phyloP scores from a whole-genome alignment of 2,329 filamentous ascomycete species.

The Fusarium chaquense region DNA sequence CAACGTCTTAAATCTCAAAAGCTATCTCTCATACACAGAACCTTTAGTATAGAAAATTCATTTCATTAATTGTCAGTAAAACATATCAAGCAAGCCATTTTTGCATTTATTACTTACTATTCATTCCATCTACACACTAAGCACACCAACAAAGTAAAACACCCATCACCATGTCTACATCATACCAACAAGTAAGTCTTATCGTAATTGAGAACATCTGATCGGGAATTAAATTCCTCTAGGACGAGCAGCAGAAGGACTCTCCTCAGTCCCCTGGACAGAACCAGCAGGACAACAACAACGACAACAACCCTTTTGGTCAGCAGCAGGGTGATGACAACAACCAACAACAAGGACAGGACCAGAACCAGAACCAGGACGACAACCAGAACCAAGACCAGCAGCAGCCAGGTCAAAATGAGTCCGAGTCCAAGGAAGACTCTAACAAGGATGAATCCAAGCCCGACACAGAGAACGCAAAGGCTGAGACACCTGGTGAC shows the following conservation, averaged over 20 bases:
- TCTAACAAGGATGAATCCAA: conserved; percentile 23
- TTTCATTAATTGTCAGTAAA: conserved; percentile 17
- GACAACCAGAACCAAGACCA: conserved; percentile 15
- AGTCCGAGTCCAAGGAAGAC: conserved; percentile 15
- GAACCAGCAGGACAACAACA: conserved; percentile 23
- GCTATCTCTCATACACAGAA: conserved; percentile 19
- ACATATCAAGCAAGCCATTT: conserved; percentile 1
- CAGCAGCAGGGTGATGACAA: conserved; percentile 10
- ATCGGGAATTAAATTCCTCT: conserved; percentile 17
- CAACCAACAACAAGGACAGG: conserved; percentile 13
- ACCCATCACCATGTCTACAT: conserved; percentile 37
- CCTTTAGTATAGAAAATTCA: conserved; percentile 14
- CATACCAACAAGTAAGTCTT: conserved; percentile 39
- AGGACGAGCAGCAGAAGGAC: conserved; percentile 37
- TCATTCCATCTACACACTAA: not conserved
- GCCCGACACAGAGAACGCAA: conserved; percentile 16
- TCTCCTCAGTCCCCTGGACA: conserved; percentile 27
- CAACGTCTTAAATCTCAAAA: conserved; percentile 41
- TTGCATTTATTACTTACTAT: not conserved
- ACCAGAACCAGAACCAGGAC: conserved; percentile 12
- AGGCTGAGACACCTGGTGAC: conserved; percentile 21
- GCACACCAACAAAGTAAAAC: conserved; percentile 4
- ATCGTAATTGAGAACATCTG: not conserved
- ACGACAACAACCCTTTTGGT: conserved; percentile 16
- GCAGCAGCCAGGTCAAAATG: conserved; percentile 30